Conservation (phyloP, 371 early-diverging fungal species). For the Syncephalastrum racemosum region DNA sequence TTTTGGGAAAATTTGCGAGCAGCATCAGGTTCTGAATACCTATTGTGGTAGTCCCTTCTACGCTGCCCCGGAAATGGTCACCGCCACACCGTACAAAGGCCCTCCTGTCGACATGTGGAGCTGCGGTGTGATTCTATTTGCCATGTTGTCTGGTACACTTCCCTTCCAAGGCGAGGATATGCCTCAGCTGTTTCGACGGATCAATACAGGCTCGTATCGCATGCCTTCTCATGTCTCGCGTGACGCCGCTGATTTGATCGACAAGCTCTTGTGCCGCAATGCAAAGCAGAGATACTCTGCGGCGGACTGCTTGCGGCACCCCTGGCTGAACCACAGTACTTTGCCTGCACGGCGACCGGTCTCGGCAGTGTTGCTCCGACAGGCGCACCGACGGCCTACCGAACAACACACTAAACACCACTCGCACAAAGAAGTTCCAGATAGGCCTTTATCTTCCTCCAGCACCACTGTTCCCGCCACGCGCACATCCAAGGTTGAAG, state of each 20-base stretch:
- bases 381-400: neutral
- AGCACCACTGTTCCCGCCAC: neutral
- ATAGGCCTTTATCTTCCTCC: neutral
- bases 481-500: conserved; percentile 1
- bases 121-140: conserved; percentile 76
- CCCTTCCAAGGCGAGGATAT: conserved; percentile 83
- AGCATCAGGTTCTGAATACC: conserved; percentile 80
- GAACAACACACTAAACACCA: neutral
- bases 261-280: conserved; percentile 52
- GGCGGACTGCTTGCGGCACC: conserved; percentile 67
- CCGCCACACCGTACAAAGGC: conserved; percentile 70
- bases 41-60: conserved; percentile 95
- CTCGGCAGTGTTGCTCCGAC: too few relatives aligned
- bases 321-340: conserved; percentile 59
- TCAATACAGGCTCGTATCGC: conserved; percentile 57
- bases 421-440: neutral
- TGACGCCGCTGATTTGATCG: conserved; percentile 53
- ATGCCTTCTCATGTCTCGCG: conserved; percentile 47
- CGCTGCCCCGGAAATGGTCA: conserved; percentile 86
- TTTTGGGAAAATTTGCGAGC: conserved; percentile 88
- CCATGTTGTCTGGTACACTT: conserved; percentile 72
- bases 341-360: neutral
- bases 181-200: conserved; percentile 69
- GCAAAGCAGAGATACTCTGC: conserved; percentile 74
- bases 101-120: conserved; percentile 83